Conservation (phyloP, 2,329 filamentous ascomycete genomes). For the Aspergillus transmontanensis region DNA sequence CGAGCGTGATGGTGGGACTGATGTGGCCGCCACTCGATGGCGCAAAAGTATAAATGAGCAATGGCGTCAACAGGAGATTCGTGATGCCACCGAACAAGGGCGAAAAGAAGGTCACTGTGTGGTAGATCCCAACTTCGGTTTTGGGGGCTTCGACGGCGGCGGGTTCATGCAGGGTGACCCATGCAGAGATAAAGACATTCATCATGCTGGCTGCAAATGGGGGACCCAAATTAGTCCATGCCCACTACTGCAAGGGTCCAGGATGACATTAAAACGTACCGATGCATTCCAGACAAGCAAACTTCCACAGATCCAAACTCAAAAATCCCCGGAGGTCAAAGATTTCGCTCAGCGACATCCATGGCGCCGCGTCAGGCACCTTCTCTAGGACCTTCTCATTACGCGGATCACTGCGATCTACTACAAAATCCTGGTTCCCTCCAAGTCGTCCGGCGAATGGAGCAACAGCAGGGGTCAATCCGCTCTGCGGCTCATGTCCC, state of each 20-base stretch:
- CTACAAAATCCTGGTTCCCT: conserved; percentile 38
- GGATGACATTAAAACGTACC: conserved; percentile 22
- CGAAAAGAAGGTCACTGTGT: conserved; percentile 30
- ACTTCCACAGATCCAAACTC: conserved; percentile 43
- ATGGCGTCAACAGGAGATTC: conserved; percentile 45
- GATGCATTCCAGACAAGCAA: conserved; percentile 45
- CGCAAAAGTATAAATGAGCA: conserved; percentile 54
- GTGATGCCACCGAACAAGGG: conserved; percentile 41
- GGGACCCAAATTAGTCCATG: neutral
- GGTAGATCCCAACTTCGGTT: conserved; percentile 31
- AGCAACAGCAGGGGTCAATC: conserved; percentile 18
- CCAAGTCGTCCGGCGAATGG: conserved; percentile 41
- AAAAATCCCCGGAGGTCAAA: conserved; percentile 39
- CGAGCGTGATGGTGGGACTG: conserved; percentile 57
- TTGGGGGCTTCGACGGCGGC: conserved; percentile 18
- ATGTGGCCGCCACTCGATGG: conserved; percentile 56
- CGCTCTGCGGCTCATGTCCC: conserved; percentile 4
- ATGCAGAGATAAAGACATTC: conserved; percentile 28
- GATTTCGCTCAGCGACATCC: conserved; percentile 39
- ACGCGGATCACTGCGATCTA: conserved; percentile 33
- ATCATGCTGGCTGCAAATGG: conserved; percentile 26
- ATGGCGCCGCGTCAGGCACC: conserved; percentile 47
- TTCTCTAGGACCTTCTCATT: conserved; percentile 32
- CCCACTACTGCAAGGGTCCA: neutral
- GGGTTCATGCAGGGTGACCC: conserved; percentile 25